Evolutionary conservation across 148 eudicot species (phyloP).

Genomic region (Hydrangea macrophylla): DNA sequence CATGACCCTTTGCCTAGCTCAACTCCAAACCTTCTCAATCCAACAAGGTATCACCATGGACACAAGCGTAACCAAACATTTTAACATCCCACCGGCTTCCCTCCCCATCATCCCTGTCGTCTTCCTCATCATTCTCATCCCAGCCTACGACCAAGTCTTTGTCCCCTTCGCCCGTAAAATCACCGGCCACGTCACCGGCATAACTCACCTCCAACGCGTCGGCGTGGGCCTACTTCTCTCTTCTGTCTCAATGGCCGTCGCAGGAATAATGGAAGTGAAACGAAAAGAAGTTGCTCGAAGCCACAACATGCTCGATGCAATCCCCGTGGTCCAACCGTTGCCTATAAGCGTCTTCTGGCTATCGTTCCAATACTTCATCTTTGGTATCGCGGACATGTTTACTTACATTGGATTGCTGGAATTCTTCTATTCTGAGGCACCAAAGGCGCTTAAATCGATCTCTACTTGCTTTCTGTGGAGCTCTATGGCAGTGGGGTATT

Average conservation of each 20-base stretch:
- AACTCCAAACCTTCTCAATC: constrained; percentile 47
- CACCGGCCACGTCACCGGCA: constrained; percentile 48
- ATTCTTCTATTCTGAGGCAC: constrained; percentile 49
- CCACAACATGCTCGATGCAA: constrained; percentile 39
- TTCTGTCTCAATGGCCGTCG: constrained; percentile 34
- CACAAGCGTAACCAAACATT: constrained; percentile 26
- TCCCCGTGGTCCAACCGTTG: constrained; percentile 30
- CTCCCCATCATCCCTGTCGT: constrained; percentile 40
- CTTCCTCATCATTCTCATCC: constrained; percentile 34
- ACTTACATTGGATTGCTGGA: constrained; percentile 47
- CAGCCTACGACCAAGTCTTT: constrained; percentile 33
- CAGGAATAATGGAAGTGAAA: constrained; percentile 34
- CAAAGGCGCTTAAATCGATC: constrained; percentile 36
- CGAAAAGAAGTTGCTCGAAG: constrained; percentile 29
- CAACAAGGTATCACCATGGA: constrained; percentile 50
- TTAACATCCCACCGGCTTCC: constrained; percentile 45
- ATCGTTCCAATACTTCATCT: constrained; percentile 38
- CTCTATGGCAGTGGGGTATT: constrained; percentile 48
- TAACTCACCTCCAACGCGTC: constrained; percentile 47
- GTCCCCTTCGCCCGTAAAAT: constrained; percentile 35
- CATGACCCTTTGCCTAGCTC: constrained; percentile 53
- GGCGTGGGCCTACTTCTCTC: constrained; percentile 49
- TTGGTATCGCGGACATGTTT: constrained; percentile 56
- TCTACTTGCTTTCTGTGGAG: constrained; percentile 48
- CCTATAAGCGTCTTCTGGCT: constrained; percentile 48